Evolutionary conservation across 108 stramenopile species (phyloP).

Genomic region (Nannochloropsis gaditana): DNA sequence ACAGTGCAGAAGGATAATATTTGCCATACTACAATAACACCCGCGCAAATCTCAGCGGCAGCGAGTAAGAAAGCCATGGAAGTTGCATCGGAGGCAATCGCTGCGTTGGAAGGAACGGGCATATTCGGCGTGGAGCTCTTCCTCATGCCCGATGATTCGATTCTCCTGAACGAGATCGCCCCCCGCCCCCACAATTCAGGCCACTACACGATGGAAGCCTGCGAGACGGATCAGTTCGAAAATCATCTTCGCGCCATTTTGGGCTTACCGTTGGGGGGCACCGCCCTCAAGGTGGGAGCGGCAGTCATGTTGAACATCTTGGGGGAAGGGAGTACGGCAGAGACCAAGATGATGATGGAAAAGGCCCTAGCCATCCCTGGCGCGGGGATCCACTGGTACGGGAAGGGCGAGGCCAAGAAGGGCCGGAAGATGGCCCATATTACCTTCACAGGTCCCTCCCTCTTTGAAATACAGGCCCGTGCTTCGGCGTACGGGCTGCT

Average conservation of each 20-base stretch:
- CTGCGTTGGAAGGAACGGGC: slow-evolving; percentile 68
- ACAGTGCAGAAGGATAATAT: slow-evolving; percentile 92
- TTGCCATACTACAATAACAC: slow-evolving; percentile 83
- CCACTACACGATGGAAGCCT: slow-evolving; percentile 99
- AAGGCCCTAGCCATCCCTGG: slow-evolving; percentile 41
- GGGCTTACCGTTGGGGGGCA: slow-evolving; percentile 82
- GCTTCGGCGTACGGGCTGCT: background rate
- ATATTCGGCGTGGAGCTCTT: slow-evolving; percentile 97
- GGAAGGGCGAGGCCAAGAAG: slow-evolving; percentile 71
- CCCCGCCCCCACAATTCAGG: slow-evolving; percentile 96
- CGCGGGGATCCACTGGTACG: slow-evolving; percentile 94
- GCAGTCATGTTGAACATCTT: slow-evolving; percentile 61
- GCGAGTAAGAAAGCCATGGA: slow-evolving; percentile 56
- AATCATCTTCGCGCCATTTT: slow-evolving; percentile 89
- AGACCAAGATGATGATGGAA: slow-evolving; percentile 29
- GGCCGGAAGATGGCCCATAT: slow-evolving; percentile 98
- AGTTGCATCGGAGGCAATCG: slow-evolving; percentile 66
- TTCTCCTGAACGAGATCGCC: slow-evolving; percentile 93
- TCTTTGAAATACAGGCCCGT: slow-evolving; percentile 56
- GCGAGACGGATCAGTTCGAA: slow-evolving; percentile 90
- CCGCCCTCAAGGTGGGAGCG: slow-evolving; percentile 54
- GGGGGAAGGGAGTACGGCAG: slow-evolving; percentile 46
- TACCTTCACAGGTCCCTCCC: slow-evolving; percentile 77
- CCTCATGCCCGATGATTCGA: slow-evolving; percentile 55
- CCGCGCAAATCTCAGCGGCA: slow-evolving; percentile 53